A percentile compares a stretch with the other conserved stretches of the same genome.
These are phyloP conservation scores for Spongispora temasekensis DNA, from an alignment of 1,284 basidiomycete species.

Conservation along the genomic window DNA sequence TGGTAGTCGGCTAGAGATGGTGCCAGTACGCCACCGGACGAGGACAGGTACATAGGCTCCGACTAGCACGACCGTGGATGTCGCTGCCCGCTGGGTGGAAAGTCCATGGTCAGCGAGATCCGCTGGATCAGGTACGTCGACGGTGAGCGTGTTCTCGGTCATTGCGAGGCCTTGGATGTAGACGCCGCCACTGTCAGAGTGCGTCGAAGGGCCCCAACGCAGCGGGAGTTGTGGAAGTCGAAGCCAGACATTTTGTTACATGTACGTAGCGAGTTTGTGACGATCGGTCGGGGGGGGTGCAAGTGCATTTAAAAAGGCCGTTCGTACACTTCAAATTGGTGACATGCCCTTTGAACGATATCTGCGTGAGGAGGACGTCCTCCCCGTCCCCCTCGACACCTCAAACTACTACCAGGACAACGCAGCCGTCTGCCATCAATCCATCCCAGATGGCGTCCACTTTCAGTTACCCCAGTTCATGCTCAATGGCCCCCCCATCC, in stretches of 20 bases:
- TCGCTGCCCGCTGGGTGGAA: conserved; percentile 9
- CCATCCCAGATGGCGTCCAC: conserved; percentile 41
- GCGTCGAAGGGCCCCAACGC: too few relatives aligned
- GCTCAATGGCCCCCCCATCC: conserved; percentile 51
- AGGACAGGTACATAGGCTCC: conserved; percentile 9
- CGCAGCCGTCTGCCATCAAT: conserved; percentile 7
- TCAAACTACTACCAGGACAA: conserved; percentile 20
- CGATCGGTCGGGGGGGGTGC: too few relatives aligned
- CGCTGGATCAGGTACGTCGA: background rate
- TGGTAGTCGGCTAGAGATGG: too few relatives aligned
- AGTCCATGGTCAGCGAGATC: conserved; percentile 8
- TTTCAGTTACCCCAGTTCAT: conserved; percentile 70
- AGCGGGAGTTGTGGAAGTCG: too few relatives aligned
- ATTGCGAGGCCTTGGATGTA: too few relatives aligned
- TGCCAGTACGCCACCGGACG: conserved; percentile 18
- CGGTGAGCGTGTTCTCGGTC: too few relatives aligned
- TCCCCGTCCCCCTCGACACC: conserved; percentile 6
- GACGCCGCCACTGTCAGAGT: too few relatives aligned
- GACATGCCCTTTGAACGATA: conserved; percentile 46
- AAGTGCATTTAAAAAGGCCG: too few relatives aligned
- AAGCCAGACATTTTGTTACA: too few relatives aligned
- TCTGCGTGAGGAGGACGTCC: conserved; percentile 28
- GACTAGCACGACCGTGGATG: conserved; percentile 9
- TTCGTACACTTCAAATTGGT: too few relatives aligned
- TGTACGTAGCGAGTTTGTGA: too few relatives aligned